phyloP scores from a whole-genome alignment of 768 basidiomycete genomes.

The Collybiopsis luxurians region DNA sequence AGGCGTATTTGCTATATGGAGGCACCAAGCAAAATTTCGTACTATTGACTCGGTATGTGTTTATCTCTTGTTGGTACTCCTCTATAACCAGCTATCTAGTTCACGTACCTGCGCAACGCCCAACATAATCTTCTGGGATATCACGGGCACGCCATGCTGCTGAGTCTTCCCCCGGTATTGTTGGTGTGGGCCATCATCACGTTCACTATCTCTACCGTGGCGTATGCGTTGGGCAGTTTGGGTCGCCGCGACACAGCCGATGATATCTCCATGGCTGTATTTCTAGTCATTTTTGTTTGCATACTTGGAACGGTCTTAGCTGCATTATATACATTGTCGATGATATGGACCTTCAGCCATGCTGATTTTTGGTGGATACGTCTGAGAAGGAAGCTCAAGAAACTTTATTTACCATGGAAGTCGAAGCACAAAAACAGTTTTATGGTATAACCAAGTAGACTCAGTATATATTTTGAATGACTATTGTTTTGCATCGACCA shows the following conservation, averaged over 20 bases:
- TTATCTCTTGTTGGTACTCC: not conserved
- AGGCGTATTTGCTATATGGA: constrained; percentile 57
- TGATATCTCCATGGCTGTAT: constrained; percentile 35
- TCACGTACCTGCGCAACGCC: constrained; percentile 53
- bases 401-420: not conserved
- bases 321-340: constrained; percentile 47
- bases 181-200: constrained; percentile 53
- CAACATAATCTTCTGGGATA: constrained; percentile 42
- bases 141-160: constrained; percentile 47
- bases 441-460: not conserved
- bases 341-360: constrained; percentile 43
- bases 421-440: not conserved
- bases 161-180: constrained; percentile 52
- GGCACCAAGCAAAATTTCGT: constrained; percentile 46
- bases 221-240: constrained; percentile 39
- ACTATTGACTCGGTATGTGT: constrained; percentile 40
- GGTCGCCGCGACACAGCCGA: constrained; percentile 17
- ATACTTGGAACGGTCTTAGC: constrained; percentile 33
- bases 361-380: constrained; percentile 15
- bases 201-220: constrained; percentile 45
- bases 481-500: not conserved
- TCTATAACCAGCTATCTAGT: constrained; percentile 27
- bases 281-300: constrained; percentile 38
- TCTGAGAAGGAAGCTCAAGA: not conserved
- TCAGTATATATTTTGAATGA: not conserved